phyloP scores from a whole-genome alignment of 345 rosid genomes.

The Psidium friedrichsthalianum region DNA sequence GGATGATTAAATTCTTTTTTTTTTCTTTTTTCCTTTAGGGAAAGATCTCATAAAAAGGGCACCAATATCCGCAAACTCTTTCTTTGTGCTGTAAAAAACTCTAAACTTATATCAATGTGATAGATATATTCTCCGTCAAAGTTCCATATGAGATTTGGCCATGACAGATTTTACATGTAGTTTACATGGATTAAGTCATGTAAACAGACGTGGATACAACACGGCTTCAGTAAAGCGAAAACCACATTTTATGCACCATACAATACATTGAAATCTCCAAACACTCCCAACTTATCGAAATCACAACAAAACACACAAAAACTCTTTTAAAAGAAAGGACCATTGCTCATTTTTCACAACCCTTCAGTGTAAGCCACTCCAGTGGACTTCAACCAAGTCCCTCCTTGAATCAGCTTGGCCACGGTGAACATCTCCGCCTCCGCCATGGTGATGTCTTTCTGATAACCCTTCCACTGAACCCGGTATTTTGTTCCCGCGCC shows the following conservation, averaged over 20 bases:
- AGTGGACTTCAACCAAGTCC: neutral
- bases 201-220: too few relatives aligned
- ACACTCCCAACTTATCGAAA: neutral
- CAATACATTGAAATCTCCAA: neutral
- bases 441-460: neutral
- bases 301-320: neutral
- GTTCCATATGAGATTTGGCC: too few relatives aligned
- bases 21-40: too few relatives aligned
- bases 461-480: constrained; percentile 57
- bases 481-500: constrained; percentile 54
- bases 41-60: too few relatives aligned
- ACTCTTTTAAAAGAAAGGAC: neutral
- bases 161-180: too few relatives aligned
- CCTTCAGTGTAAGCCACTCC: constrained; percentile 33
- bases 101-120: too few relatives aligned
- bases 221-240: neutral
- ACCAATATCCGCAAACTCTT: neutral
- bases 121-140: too few relatives aligned
- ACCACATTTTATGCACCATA: neutral
- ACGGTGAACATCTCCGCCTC: neutral
- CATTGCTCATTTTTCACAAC: constrained; percentile 6
- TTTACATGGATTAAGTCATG: too few relatives aligned
- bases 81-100: neutral
- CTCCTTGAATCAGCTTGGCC: neutral
- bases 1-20: too few relatives aligned